A percentile compares a stretch with the other conserved stretches of the same genome.
Conservation (phyloP, 495 filamentous ascomycete genomes). For the Xylaria castorea region DNA sequence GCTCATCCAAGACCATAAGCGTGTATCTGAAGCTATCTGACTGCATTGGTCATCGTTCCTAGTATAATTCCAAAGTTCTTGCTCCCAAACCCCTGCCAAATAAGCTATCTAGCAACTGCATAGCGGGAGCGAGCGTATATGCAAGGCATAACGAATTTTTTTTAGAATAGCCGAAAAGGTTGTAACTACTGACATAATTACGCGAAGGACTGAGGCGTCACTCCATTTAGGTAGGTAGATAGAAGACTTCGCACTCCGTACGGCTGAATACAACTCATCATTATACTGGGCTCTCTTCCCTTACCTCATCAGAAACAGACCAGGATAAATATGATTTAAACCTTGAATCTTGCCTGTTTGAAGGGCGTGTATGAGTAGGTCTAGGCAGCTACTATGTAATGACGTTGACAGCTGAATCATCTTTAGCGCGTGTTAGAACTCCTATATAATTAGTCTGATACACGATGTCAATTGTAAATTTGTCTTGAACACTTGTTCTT, state of each 20-base stretch:
- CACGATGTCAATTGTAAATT: background rate
- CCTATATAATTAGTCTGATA: background rate
- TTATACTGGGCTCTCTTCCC: background rate
- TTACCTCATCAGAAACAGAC: background rate
- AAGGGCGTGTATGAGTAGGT: background rate
- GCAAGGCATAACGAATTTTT: conserved; percentile 17
- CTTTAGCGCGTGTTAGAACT: background rate
- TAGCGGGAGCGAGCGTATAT: background rate
- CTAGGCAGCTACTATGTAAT: background rate
- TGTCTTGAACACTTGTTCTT: background rate
- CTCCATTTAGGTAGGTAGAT: conserved; percentile 13
- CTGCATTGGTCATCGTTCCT: conserved; percentile 10
- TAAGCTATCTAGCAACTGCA: conserved; percentile 11
- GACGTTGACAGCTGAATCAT: background rate
- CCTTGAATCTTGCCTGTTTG: background rate
- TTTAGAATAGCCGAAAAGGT: background rate
- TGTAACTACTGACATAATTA: background rate
- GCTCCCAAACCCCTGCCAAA: background rate
- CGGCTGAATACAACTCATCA: background rate
- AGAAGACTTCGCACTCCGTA: background rate
- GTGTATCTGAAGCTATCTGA: conserved; percentile 20
- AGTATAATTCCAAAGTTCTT: conserved; percentile 7
- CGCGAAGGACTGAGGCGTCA: conserved; percentile 5
- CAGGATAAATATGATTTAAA: background rate
- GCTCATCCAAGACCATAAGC: conserved; percentile 8